These are phyloP conservation scores for Talaromyces sp. DNA, from an alignment of 2,329 filamentous ascomycete genomes.

Conservation along the genomic window DNA sequence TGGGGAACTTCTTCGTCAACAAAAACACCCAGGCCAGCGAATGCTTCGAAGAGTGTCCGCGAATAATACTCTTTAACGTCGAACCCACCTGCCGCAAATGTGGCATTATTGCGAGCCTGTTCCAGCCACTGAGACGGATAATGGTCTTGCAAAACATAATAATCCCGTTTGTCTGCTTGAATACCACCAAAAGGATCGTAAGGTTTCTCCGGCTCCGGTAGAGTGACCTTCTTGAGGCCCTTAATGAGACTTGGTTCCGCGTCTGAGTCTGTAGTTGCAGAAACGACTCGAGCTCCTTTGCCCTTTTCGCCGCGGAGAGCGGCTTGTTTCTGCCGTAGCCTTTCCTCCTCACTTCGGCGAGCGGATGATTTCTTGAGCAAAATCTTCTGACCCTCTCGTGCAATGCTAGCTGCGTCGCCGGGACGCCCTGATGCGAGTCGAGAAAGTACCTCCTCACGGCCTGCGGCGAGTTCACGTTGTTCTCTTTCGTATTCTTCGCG, in stretches of 20 bases:
- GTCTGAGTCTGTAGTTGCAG: slow-evolving; percentile 26
- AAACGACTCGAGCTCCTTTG: slow-evolving; percentile 22
- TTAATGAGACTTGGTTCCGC: slow-evolving; percentile 59
- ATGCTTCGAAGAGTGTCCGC: slow-evolving; percentile 80
- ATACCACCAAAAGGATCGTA: slow-evolving; percentile 88
- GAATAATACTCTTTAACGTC: slow-evolving; percentile 76
- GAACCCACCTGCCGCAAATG: slow-evolving; percentile 76
- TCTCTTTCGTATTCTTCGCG: slow-evolving; percentile 69
- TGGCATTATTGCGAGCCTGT: slow-evolving; percentile 60
- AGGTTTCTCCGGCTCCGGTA: slow-evolving; percentile 64
- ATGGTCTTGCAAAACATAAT: slow-evolving; percentile 65
- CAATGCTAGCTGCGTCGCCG: slow-evolving; percentile 57
- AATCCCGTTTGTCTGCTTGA: slow-evolving; percentile 57
- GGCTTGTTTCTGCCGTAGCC: slow-evolving; percentile 46
- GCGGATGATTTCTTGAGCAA: slow-evolving; percentile 70
- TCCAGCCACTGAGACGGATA: slow-evolving; percentile 77
- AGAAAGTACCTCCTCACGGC: slow-evolving; percentile 66
- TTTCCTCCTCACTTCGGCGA: slow-evolving; percentile 53
- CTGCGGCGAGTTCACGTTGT: slow-evolving; percentile 59
- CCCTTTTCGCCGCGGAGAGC: slow-evolving; percentile 36
- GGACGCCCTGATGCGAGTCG: slow-evolving; percentile 61
- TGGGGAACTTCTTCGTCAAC: slow-evolving; percentile 66
- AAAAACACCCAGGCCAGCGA: slow-evolving; percentile 83
- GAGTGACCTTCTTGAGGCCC: slow-evolving; percentile 67
- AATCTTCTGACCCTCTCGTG: slow-evolving; percentile 55